Conservation (phyloP, 108 stramenopile genomes). For the Fragilaria crotonensis region DNA sequence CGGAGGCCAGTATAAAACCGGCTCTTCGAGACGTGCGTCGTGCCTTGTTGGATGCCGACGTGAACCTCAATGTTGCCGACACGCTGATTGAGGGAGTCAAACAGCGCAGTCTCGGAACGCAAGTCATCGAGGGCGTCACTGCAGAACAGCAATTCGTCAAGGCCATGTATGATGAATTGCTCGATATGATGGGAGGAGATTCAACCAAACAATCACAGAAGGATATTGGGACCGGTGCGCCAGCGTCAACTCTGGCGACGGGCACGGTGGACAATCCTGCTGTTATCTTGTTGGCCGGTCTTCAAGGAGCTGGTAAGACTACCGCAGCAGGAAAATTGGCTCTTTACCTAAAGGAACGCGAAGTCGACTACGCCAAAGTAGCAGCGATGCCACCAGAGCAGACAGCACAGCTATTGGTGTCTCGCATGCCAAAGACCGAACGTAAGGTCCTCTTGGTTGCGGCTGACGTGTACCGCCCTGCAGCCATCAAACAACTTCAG, state of each 20-base stretch:
- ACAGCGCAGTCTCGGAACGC: constrained; percentile 71
- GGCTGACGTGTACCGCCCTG: constrained; percentile 95
- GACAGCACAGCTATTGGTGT: constrained; percentile 27
- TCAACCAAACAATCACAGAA: constrained; percentile 9
- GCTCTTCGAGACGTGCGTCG: constrained; percentile 82
- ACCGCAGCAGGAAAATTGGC: constrained; percentile 93
- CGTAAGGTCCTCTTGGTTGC: constrained; percentile 86
- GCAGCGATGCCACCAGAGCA: constrained; percentile 31
- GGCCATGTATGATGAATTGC: constrained; percentile 92
- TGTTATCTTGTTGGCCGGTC: constrained; percentile 88
- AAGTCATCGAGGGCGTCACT: constrained; percentile 79
- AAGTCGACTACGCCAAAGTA: constrained; percentile 59
- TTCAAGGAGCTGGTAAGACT: constrained; percentile 96
- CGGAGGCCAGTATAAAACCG: constrained; percentile 70
- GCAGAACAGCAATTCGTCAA: constrained; percentile 93
- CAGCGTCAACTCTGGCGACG: constrained; percentile 56
- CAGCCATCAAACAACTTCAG: constrained; percentile 90
- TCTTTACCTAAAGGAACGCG: constrained; percentile 73
- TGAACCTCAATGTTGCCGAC: constrained; percentile 86
- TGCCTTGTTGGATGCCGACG: constrained; percentile 86
- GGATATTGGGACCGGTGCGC: constrained; percentile 22
- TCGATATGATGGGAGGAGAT: constrained; percentile 89
- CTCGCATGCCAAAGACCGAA: constrained; percentile 55
- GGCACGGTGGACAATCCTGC: constrained; percentile 52
- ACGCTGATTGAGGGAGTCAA: constrained; percentile 84